Evolutionary conservation across 441 rosid genomes (phyloP).

Genomic region (Gossypium davidsonii): DNA sequence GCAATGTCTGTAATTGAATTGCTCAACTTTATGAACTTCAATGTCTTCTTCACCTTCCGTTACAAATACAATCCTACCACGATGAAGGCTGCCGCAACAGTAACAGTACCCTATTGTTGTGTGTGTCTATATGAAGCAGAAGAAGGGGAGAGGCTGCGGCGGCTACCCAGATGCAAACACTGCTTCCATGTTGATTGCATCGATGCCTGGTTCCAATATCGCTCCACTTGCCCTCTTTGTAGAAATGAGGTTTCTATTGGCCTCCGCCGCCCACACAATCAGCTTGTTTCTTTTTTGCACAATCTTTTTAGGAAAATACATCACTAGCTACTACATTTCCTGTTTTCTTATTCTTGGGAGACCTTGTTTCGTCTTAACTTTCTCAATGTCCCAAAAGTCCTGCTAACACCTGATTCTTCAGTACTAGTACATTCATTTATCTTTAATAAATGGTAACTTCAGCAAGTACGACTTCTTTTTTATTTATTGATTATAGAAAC

Average conservation of each 20-base stretch:
- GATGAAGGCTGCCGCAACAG: neutral
- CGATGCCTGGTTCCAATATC: conserved; percentile 29
- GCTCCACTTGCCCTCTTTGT: conserved; percentile 36
- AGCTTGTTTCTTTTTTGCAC: conserved; percentile 6
- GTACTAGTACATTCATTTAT: neutral
- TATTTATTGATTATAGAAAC: neutral
- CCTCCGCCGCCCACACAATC: neutral
- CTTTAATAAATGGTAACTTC: neutral
- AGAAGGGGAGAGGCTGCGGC: conserved; percentile 27
- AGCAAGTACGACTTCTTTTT: neutral
- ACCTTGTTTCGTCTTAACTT: neutral
- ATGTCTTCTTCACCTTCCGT: conserved; percentile 19
- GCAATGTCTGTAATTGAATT: neutral
- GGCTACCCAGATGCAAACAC: conserved; percentile 35
- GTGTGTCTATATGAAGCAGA: conserved; percentile 29
- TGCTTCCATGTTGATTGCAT: conserved; percentile 45
- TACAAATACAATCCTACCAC: neutral
- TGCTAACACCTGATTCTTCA: neutral
- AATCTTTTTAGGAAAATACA: conserved; percentile 11
- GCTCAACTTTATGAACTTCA: conserved; percentile 5
- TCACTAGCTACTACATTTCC: neutral
- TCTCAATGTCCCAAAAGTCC: neutral
- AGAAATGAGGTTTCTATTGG: conserved; percentile 15
- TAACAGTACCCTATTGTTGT: conserved; percentile 17
- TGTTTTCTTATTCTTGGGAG: neutral